phyloP scores from a whole-genome alignment of 2,329 filamentous ascomycete genomes.

The Pyrenophora graminea region DNA sequence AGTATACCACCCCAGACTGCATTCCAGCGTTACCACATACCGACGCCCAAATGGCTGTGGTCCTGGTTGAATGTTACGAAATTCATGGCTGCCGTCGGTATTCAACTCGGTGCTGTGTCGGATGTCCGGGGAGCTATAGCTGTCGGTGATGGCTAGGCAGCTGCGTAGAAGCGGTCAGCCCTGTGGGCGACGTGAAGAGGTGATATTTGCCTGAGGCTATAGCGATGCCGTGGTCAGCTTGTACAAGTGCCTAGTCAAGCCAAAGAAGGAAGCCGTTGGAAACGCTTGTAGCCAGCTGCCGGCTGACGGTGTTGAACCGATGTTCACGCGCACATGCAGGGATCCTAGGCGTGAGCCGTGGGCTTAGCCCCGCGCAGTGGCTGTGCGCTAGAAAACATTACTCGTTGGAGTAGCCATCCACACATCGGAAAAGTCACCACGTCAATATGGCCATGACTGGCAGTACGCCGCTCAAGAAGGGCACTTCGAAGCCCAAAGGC shows the following conservation, averaged over 20 bases:
- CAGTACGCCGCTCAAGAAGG: conserved; percentile 20
- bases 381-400: conserved; percentile 26
- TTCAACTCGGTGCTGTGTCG: conserved; percentile 4
- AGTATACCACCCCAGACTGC: background rate
- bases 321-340: conserved; percentile 20
- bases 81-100: conserved; percentile 67
- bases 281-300: conserved; percentile 5
- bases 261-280: conserved; percentile 2
- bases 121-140: conserved; percentile 5
- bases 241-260: conserved; percentile 2
- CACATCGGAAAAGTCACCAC: conserved; percentile 2
- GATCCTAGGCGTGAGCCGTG: conserved; percentile 12
- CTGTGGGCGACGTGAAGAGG: conserved; percentile 16
- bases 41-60: conserved; percentile 94
- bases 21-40: conserved; percentile 55
- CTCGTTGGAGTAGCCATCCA: conserved; percentile 10
- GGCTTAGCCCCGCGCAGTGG: conserved; percentile 29
- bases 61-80: conserved; percentile 99
- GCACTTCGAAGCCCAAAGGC: conserved; percentile 14
- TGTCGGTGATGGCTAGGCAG: conserved; percentile 18
- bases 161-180: conserved; percentile 13
- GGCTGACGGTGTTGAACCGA: conserved; percentile 7
- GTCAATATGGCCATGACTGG: conserved; percentile 13
- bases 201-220: conserved; percentile 2
- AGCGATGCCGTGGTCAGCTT: conserved; percentile 17